These are phyloP conservation scores for Candida railenensis DNA, from an alignment of 805 yeast species.

Conservation along the genomic window DNA sequence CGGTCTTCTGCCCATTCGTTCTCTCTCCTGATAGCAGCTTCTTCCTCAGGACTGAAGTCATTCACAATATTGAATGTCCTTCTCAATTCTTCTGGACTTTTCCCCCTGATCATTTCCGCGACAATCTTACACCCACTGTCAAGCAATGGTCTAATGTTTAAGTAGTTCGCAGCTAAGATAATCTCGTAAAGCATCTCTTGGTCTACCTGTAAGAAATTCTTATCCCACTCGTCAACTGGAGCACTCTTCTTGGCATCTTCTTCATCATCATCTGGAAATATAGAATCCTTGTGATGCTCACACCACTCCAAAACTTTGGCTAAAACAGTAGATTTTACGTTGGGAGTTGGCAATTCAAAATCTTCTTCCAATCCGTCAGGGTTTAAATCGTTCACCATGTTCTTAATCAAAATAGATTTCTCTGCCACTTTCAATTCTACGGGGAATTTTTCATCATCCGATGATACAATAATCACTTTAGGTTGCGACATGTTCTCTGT, in stretches of 20 bases:
- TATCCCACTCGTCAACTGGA: conserved; percentile 95
- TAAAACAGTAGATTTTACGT: conserved; percentile 82
- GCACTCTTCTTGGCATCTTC: conserved; percentile 85
- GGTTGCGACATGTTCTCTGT: conserved; percentile 22
- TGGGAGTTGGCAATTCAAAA: conserved; percentile 84
- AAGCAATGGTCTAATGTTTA: conserved; percentile 70
- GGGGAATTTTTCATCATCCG: conserved; percentile 76
- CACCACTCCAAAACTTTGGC: conserved; percentile 96
- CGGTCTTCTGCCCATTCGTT: conserved; percentile 92
- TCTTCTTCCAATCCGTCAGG: conserved; percentile 64
- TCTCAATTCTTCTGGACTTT: conserved; percentile 77
- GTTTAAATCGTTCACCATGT: conserved; percentile 75
- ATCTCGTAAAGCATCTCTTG: conserved; percentile 85
- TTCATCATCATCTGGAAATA: conserved; percentile 74
- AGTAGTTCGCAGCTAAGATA: conserved; percentile 76
- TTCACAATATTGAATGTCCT: conserved; percentile 77
- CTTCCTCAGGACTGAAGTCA: conserved; percentile 85
- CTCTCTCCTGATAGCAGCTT: conserved; percentile 82
- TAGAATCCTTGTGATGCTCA: conserved; percentile 84
- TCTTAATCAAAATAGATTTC: conserved; percentile 79
- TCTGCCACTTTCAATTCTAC: conserved; percentile 83
- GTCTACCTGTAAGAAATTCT: conserved; percentile 88
- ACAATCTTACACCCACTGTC: conserved; percentile 81
- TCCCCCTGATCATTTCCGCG: conserved; percentile 81
- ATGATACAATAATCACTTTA: conserved; percentile 60